Evolutionary conservation across 2,329 filamentous ascomycete genomes (phyloP).

Genomic region (Purpureocillium lavendulum): DNA sequence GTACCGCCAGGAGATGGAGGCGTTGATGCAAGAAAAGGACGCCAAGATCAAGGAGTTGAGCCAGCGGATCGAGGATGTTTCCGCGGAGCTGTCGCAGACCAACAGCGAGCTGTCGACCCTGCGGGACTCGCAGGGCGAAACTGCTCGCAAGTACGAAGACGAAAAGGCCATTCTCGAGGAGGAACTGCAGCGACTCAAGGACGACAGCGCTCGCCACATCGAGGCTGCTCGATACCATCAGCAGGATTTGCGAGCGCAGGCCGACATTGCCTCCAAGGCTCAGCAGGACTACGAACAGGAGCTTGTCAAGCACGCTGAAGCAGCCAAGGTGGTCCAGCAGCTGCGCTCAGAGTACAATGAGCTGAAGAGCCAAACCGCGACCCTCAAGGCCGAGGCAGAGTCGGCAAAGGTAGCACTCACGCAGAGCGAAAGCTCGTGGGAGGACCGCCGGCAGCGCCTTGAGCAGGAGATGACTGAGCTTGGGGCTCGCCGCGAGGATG

Average conservation of each 20-base stretch:
- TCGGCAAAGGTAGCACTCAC: constrained; percentile 70
- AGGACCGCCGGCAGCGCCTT: constrained; percentile 69
- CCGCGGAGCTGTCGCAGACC: constrained; percentile 68
- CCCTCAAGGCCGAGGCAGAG: constrained; percentile 72
- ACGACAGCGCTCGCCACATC: constrained; percentile 71
- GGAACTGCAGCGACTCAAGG: constrained; percentile 73
- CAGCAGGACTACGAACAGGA: constrained; percentile 95
- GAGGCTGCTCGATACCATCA: constrained; percentile 79
- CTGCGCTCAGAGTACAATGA: constrained; percentile 75
- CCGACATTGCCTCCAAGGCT: constrained; percentile 84
- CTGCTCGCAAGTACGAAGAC: constrained; percentile 62
- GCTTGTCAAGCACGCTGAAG: constrained; percentile 89
- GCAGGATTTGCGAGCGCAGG: constrained; percentile 86
- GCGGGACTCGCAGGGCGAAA: constrained; percentile 72
- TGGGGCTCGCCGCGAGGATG: constrained; percentile 70
- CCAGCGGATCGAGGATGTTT: constrained; percentile 76
- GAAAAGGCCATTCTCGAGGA: constrained; percentile 73
- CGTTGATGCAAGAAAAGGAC: constrained; percentile 68
- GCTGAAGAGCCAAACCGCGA: constrained; percentile 69
- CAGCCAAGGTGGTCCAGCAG: constrained; percentile 74
- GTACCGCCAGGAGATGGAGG: constrained; percentile 80
- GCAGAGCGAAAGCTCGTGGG: constrained; percentile 83
- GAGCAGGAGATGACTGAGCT: constrained; percentile 79
- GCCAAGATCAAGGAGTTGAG: constrained; percentile 71
- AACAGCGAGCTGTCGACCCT: constrained; percentile 76